Evolutionary conservation across 202 grass and related monocot genomes (phyloP).

Genomic region (Zizania palustris): DNA sequence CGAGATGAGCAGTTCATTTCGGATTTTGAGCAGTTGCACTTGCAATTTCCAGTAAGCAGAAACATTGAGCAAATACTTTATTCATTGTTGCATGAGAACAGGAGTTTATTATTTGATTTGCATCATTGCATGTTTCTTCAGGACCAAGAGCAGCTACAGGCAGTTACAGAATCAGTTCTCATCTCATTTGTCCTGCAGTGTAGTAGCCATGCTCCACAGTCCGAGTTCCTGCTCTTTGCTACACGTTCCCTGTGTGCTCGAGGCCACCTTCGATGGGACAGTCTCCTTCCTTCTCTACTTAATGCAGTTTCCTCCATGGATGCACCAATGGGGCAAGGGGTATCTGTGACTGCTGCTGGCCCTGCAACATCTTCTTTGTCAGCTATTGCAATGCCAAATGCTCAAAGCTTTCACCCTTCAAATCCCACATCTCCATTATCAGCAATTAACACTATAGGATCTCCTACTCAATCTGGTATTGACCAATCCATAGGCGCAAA

Average conservation of each 20-base stretch:
- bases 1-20: slow-evolving; percentile 86
- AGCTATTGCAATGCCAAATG: slow-evolving; percentile 46
- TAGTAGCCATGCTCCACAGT: slow-evolving; percentile 79
- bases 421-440: slow-evolving; percentile 83
- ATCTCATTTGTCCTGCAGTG: slow-evolving; percentile 83
- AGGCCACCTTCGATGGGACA: slow-evolving; percentile 89
- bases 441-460: slow-evolving; percentile 75
- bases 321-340: slow-evolving; percentile 50
- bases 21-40: slow-evolving; percentile 79
- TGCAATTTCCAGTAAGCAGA: slow-evolving; percentile 64
- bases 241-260: slow-evolving; percentile 69
- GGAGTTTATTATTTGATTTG: slow-evolving; percentile 37
- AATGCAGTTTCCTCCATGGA: slow-evolving; percentile 69
- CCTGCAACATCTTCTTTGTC: slow-evolving; percentile 53
- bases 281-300: slow-evolving; percentile 81
- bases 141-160: slow-evolving; percentile 87
- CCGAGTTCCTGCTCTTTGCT: slow-evolving; percentile 95
- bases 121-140: slow-evolving; percentile 45
- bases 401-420: slow-evolving; percentile 68
- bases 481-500: slow-evolving; percentile 72
- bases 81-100: slow-evolving; percentile 1
- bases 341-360: slow-evolving; percentile 40
- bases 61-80: slow-evolving; percentile 23
- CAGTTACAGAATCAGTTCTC: slow-evolving; percentile 82
- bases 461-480: slow-evolving; percentile 82